Base-by-base conservation (phyloP, 2,329 filamentous ascomycete species). In the Talaromyces sp. region DNA sequence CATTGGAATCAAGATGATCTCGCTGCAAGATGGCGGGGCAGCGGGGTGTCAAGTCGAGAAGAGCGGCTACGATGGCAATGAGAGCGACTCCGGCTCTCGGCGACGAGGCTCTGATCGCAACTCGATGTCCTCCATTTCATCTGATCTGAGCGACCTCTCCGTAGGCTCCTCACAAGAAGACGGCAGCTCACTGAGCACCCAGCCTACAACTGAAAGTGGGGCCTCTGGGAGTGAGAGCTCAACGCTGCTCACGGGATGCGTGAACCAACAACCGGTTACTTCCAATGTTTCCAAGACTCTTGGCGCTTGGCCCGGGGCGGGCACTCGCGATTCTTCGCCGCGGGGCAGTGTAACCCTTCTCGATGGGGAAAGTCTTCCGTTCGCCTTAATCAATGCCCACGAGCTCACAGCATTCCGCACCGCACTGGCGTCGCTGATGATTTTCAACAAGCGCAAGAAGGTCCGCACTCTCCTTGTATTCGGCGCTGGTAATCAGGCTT, bases 401-500 rank as follows among this genome's bases (percentile, higher is more conserved):
- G 86, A 88, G 60, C 73, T 89, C 16, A 89, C 86, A 0, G 85
- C 85, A 1, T 89, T 89, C 71, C 80, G 86, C 41, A 89, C 87
- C 0, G 84, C 86, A 0, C 74, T 89, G 11, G 82, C 83, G 0
- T 65, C 77, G 5, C 81, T 82, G 11, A 82, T 86, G 51, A 77
- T 88, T 60, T 78, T 87, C 16, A 83, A 84, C 65, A 81, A 72
- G 64, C 89, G 93, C 51, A 78, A 82, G 50, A 82, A 82, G 24
- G 87, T 96, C 37, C 86, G 87, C 67, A 90, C 86, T 13, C 68
- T 97, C 10, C 86, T 88, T 13, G 87, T 96, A 48, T 97, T 97
- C 70, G 93, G 93, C 20, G 87, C 88, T 30, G 93, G 93, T 41
- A 86, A 88, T 62, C 92, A 97, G 76, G 93, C 93, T 11, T 96